Evolutionary conservation across 306 rosid species (phyloP), one percentile per base, ranked within the genome.

Genomic region (Rosa multiflora): DNA sequence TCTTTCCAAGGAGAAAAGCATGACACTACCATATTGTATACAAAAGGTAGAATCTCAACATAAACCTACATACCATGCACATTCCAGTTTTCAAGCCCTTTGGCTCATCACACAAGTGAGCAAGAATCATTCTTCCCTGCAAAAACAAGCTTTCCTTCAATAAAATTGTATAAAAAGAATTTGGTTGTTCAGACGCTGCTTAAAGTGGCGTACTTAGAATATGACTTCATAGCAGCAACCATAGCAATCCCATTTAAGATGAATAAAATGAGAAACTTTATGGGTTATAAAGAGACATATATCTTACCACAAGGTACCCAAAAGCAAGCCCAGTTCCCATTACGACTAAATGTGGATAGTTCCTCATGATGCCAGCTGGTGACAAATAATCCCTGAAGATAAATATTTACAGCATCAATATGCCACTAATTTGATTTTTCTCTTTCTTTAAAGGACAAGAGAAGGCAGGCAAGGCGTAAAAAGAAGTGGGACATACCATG

Each of bases 71-170:
- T 93, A 95, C 99, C 99, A 93, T 88, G 98, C 98, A 95, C 99
- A 95, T 93, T 79, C 97, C 98, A 77, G 98, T 95, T 91, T 95
- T 95, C 88, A 95, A 79, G 80, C 98, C 99, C 86, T 91, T 95
- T 21, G 99, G 98, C 86, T 95, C 99, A 83, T 95, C 99, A 72
- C 99, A 95, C 82, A 95, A 83, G 87, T 95, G 99, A 72, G 97
- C 84, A 78, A 95, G 89, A 81, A 95, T 91, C 98, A 95, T 82
- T 84, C 99, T 89, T 81, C 99, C 98, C 98, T 95, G 94, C 84
- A 82, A 90, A 86, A 86, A 81, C 61, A 82, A 74, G 5, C 32
- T 68, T 70, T 72, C 51, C 49, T 80, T 85, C 74, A 83, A 70
- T 72, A 64, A 80, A 74, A 40, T 61, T 70, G 35, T 51, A 32